Base-by-base conservation (phyloP, 345 rosid species). In the Arabis hirsuta region DNA sequence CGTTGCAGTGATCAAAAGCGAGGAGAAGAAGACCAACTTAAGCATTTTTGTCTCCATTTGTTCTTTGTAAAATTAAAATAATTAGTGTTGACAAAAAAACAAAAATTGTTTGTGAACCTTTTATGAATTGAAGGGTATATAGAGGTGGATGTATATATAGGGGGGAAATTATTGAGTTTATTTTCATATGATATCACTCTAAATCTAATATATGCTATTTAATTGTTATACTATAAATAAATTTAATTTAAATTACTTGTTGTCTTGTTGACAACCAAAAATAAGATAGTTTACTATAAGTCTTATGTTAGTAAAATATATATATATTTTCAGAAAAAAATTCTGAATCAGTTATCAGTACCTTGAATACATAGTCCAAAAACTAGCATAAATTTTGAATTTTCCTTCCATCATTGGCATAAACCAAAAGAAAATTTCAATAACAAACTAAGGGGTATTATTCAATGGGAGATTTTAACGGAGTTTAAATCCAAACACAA, bases 1-100 rank as follows among this genome's bases (percentile, higher is more conserved):
- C 3, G 29, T 62, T 62, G 55, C 42, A 45, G 29, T 46, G 43
- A 62, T 27, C 2, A 62, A 29, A 41, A 62, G 43, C 3, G 11
- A 27, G 16, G 11, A 42, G 29, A 62, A 16, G 26, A 46, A 29
- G 26, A 31, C 27, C 41, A 62, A n/a, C 48, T 7, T 41, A 24
- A 59, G 48, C 51, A 60, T 24, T 60, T 27, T 42, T 60, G 36
- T n/a, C 51, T 42, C 51, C 65, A 60, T 60, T 42, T 60, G 13
- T 42, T 20, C 6, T 58, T 19, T 38, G 27, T 12, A 52, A 3
- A 22, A n/a, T 12, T 4, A 11, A 24, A 12, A 53, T 12, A 12
- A 7, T 5, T 53, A 1, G 5, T 53, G 7, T 56, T 20, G 20
- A 29, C 6, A 16, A 2, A 11, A 26, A 48, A 3, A 9, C 13